Percentiles rank a stretch among this genome's conserved stretches.
Conservation (phyloP, 148 eudicot genomes). For the Arbutus unedo region DNA sequence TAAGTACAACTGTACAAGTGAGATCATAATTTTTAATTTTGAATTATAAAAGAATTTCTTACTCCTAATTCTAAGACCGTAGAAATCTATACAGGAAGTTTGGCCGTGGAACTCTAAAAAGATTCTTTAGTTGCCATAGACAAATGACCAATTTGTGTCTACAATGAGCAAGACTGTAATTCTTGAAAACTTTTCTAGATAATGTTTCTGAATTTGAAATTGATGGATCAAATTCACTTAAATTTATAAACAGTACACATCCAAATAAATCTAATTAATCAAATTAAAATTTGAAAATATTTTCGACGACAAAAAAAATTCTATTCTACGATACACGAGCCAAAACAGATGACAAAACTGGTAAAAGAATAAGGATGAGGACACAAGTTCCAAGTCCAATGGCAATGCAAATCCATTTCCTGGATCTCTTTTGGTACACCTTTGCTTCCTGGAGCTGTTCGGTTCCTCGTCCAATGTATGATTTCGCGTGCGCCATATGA, state of each 20-base stretch:
- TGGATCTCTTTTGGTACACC: conserved; percentile 52
- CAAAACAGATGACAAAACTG: conserved; percentile 20
- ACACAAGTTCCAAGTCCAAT: conserved; percentile 33
- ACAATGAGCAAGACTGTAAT: not conserved
- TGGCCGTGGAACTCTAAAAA: not conserved
- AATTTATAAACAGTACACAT: too few species aligned
- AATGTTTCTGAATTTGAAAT: too few species aligned
- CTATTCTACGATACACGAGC: conserved; percentile 8
- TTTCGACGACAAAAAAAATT: too few species aligned
- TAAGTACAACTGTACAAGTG: too few species aligned
- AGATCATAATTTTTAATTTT: not conserved
- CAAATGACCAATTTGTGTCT: not conserved
- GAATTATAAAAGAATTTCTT: not conserved
- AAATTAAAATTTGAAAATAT: too few species aligned
- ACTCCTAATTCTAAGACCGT: not conserved
- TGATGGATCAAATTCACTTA: too few species aligned
- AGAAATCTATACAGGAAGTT: not conserved
- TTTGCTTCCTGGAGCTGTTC: conserved; percentile 52
- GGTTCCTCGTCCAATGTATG: conserved; percentile 58
- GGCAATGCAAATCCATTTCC: conserved; percentile 55
- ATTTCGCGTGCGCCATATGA: conserved; percentile 64
- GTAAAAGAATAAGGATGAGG: conserved; percentile 29
- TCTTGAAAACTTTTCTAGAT: too few species aligned
- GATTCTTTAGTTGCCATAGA: not conserved
- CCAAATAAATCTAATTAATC: too few species aligned